Conservation (phyloP, 2,329 filamentous ascomycete genomes). For the Phaeosphaeria sp. region DNA sequence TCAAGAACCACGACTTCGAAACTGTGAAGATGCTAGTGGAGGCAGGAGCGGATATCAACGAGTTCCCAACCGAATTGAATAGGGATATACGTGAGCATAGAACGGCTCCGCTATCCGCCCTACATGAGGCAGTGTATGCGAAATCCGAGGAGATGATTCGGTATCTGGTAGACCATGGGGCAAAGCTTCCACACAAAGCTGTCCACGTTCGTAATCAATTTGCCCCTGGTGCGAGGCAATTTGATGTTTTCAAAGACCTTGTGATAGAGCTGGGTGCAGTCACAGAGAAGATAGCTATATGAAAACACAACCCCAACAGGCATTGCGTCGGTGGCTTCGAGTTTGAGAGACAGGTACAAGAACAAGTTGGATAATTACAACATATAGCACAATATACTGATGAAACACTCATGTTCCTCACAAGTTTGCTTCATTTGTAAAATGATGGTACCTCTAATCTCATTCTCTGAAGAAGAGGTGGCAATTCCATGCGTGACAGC, state of each 20-base stretch:
- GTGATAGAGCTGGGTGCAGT: constrained; percentile 10
- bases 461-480: too few species aligned
- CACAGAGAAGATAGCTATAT: constrained; percentile 4
- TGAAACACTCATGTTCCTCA: too few species aligned
- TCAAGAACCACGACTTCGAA: constrained; percentile 10
- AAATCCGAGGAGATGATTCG: constrained; percentile 15
- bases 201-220: too few species aligned
- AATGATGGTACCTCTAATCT: too few species aligned
- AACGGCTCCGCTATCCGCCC: constrained; percentile 7
- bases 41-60: constrained; percentile 10
- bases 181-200: constrained; percentile 5
- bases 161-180: constrained; percentile 10
- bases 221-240: too few species aligned
- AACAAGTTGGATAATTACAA: too few species aligned
- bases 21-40: constrained; percentile 11
- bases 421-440: too few species aligned
- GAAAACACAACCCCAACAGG: neutral
- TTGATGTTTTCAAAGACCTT: too few species aligned
- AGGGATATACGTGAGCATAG: constrained; percentile 9
- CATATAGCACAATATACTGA: too few species aligned
- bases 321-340: too few species aligned
- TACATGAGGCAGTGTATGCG: constrained; percentile 8
- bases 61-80: constrained; percentile 7
- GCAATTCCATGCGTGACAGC: too few species aligned
- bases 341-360: too few species aligned